Conservation (phyloP, 2,329 filamentous ascomycete species). For the Colletotrichum trifolii region DNA sequence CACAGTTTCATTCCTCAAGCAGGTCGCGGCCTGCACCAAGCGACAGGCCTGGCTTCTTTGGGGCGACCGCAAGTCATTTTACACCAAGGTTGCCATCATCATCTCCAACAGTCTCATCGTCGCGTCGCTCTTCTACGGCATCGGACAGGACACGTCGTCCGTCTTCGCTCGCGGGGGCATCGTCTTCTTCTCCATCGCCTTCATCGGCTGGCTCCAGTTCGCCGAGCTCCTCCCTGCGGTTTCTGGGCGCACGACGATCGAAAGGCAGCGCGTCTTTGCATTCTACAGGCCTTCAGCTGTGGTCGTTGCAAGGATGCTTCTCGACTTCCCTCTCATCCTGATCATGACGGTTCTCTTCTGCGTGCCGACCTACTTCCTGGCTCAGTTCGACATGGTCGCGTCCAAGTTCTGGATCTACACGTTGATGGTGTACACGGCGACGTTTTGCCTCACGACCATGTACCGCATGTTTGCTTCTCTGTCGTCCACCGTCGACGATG, state of each 20-base stretch:
- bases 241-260: conserved; percentile 29
- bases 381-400: conserved; percentile 29
- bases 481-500: conserved; percentile 71
- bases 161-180: conserved; percentile 23
- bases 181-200: conserved; percentile 35
- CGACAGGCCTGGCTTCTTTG: conserved; percentile 83
- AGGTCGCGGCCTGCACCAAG: conserved; percentile 75
- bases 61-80: conserved; percentile 79
- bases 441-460: conserved; percentile 36
- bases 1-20: conserved; percentile 78
- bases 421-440: conserved; percentile 29
- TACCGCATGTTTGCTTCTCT: conserved; percentile 59
- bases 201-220: conserved; percentile 37
- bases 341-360: conserved; percentile 31
- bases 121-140: conserved; percentile 81
- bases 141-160: conserved; percentile 50
- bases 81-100: conserved; percentile 84
- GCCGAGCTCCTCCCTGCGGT: conserved; percentile 31
- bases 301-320: conserved; percentile 21
- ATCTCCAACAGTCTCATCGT: conserved; percentile 79
- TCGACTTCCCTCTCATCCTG: conserved; percentile 28
- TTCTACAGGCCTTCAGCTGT: conserved; percentile 37
- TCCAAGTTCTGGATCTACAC: conserved; percentile 36
- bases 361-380: conserved; percentile 32
- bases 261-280: conserved; percentile 30